Conservation (phyloP, 2,329 filamentous ascomycete genomes). For the Gremmenia infestans region DNA sequence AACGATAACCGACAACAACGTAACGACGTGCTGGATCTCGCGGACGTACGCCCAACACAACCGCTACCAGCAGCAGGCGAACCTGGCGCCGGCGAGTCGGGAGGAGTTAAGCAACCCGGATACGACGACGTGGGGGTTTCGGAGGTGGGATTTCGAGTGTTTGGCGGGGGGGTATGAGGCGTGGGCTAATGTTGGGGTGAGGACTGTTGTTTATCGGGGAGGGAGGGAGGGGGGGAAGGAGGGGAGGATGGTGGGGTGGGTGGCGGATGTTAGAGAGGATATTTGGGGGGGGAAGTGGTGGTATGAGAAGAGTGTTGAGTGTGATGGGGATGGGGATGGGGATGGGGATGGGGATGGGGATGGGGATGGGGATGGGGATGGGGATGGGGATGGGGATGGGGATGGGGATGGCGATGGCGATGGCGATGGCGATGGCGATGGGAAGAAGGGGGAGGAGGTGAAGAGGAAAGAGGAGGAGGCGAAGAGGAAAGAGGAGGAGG, state of each 20-base stretch:
- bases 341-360: too few relatives aligned
- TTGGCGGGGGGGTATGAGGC: slow-evolving; percentile 9
- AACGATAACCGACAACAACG: slow-evolving; percentile 10
- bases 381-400: too few relatives aligned
- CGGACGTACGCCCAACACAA: slow-evolving; percentile 10
- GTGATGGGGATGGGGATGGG: too few relatives aligned
- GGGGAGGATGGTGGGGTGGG: slow-evolving; percentile 13
- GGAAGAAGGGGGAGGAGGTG: not conserved
- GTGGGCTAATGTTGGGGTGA: slow-evolving; percentile 11
- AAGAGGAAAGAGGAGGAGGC: not conserved
- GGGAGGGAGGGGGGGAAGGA: slow-evolving; percentile 1
- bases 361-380: too few relatives aligned
- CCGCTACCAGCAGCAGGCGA: not conserved
- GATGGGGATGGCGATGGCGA: too few relatives aligned
- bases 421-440: too few relatives aligned
- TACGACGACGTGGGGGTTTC: slow-evolving; percentile 1
- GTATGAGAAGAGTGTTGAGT: slow-evolving; percentile 4
- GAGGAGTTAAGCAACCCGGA: not conserved
- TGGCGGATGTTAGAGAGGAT: slow-evolving; percentile 13
- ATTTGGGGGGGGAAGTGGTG: slow-evolving; percentile 11
- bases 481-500: not conserved
- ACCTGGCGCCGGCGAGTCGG: not conserved
- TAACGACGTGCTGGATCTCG: slow-evolving; percentile 14
- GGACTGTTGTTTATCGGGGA: slow-evolving; percentile 9
- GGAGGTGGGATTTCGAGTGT: slow-evolving; percentile 5